phyloP scores from a whole-genome alignment of 352 stramenopile genomes.

The Phytopythium cucurbitacearum region DNA sequence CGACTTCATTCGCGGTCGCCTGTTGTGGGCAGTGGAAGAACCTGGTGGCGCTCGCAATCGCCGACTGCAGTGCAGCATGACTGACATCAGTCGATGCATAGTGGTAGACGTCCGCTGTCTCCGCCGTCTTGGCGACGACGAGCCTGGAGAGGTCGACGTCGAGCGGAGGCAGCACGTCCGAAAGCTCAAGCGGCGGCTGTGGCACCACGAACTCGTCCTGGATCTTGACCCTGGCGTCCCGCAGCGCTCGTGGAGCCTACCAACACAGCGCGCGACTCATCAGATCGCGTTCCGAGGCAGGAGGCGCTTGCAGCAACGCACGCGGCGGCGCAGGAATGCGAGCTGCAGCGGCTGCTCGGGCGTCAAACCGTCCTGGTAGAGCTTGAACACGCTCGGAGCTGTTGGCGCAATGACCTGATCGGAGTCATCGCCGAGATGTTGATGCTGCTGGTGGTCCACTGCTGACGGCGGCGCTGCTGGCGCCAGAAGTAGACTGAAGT shows the following conservation, averaged over 20 bases:
- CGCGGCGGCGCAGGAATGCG: constrained; percentile 41
- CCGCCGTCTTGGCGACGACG: not conserved
- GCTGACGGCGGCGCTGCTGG: not conserved
- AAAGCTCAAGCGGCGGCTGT: constrained; percentile 26
- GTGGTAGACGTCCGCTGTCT: not conserved
- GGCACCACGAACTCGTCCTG: constrained; percentile 54
- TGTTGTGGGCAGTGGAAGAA: constrained; percentile 23
- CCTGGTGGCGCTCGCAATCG: constrained; percentile 14
- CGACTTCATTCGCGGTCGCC: constrained; percentile 15
- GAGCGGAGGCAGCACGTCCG: constrained; percentile 27
- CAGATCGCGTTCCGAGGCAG: too few species aligned
- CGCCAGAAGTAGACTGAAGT: constrained; percentile 10
- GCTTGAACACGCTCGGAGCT: constrained; percentile 29
- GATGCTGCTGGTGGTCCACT: not conserved
- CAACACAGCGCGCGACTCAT: not conserved
- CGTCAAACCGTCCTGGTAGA: constrained; percentile 58
- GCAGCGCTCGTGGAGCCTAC: constrained; percentile 16
- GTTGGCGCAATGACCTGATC: not conserved
- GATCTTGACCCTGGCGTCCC: constrained; percentile 13
- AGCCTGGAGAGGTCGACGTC: constrained; percentile 24
- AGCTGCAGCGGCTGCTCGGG: constrained; percentile 57
- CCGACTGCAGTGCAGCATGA: constrained; percentile 1
- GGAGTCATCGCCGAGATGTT: not conserved
- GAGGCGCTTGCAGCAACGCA: constrained; percentile 5
- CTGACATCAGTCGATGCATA: not conserved